Conservation (phyloP, 305 asterid genomes). For the Fraxinus greggii region DNA sequence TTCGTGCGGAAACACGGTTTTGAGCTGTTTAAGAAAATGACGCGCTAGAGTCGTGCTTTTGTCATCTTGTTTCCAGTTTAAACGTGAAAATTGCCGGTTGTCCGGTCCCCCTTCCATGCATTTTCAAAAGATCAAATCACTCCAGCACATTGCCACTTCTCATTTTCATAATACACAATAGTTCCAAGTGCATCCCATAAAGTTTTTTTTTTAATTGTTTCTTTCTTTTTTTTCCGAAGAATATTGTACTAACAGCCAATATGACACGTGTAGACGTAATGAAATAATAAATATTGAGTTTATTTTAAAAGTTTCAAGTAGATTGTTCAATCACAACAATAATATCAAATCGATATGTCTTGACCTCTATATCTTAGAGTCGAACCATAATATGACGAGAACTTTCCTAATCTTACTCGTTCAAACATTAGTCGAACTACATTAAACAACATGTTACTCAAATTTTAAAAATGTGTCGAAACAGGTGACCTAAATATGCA, state of each 20-base stretch:
- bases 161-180: background rate
- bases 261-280: background rate
- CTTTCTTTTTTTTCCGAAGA: background rate
- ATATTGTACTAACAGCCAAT: background rate
- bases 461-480: background rate
- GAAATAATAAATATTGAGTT: background rate
- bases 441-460: background rate
- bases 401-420: background rate
- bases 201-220: background rate
- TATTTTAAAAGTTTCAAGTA: background rate
- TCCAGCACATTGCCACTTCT: background rate
- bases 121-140: background rate
- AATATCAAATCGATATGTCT: background rate
- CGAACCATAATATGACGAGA: background rate
- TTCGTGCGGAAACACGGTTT: conserved; percentile 64
- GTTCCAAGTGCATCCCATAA: background rate
- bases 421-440: background rate
- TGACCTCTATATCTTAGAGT: background rate
- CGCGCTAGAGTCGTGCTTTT: conserved; percentile 5
- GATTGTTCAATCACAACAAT: background rate
- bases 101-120: background rate
- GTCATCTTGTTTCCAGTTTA: conserved; percentile 15
- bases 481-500: background rate
- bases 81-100: conserved; percentile 7
- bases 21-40: conserved; percentile 18